Percentiles rank a stretch among this genome's conserved stretches.
Conservation (phyloP, 495 filamentous ascomycete species). For the Tricharina praecox region DNA sequence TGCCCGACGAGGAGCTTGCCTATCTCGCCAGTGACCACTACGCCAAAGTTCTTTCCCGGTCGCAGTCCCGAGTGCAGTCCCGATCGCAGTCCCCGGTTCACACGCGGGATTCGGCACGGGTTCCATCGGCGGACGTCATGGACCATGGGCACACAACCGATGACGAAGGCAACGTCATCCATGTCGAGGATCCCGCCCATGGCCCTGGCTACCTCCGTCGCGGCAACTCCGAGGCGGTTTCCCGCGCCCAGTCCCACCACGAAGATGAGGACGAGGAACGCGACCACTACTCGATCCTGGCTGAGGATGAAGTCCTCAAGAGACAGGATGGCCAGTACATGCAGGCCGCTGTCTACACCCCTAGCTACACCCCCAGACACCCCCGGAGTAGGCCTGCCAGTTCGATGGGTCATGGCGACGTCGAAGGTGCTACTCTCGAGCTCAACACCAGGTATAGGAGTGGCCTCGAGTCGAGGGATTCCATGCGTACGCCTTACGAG, state of each 20-base stretch:
- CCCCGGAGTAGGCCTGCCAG: constrained; percentile 55
- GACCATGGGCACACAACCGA: constrained; percentile 2
- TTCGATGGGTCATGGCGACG: constrained; percentile 40
- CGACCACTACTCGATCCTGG: constrained; percentile 56
- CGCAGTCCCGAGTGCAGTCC: constrained; percentile 1
- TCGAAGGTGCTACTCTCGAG: background rate
- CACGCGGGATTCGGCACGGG: background rate
- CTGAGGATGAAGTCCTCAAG: constrained; percentile 78
- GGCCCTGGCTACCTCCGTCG: constrained; percentile 13
- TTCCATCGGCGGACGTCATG: background rate
- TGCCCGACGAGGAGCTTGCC: constrained; percentile 30
- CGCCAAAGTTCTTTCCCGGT: constrained; percentile 16
- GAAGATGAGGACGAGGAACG: constrained; percentile 38
- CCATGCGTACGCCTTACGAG: constrained; percentile 53
- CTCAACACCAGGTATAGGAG: constrained; percentile 2
- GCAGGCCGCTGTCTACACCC: constrained; percentile 40
- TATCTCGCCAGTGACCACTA: constrained; percentile 30
- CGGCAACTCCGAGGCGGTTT: constrained; percentile 39
- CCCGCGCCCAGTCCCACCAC: constrained; percentile 31
- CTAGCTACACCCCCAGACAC: constrained; percentile 32
- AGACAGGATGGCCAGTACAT: constrained; percentile 41
- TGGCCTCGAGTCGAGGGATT: constrained; percentile 14
- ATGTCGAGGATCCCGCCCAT: constrained; percentile 8
- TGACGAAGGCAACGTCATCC: constrained; percentile 9
- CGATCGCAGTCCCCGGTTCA: background rate